These are phyloP conservation scores for Coemansia sp. DNA, from an alignment of 192 early-diverging fungal species.

Conservation along the genomic window DNA sequence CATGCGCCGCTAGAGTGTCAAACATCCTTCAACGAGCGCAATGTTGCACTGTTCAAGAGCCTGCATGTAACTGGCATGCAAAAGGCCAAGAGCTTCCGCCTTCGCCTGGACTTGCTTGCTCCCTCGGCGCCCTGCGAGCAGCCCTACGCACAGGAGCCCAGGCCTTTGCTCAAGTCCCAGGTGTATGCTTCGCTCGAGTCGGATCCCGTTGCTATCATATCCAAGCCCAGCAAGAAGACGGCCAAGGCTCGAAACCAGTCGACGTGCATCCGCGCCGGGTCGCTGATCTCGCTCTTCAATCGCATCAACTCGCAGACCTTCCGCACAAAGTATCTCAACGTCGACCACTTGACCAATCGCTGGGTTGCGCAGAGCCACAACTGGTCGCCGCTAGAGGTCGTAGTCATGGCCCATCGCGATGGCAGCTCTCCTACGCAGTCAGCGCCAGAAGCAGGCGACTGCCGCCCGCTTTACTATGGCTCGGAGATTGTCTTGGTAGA, in stretches of 20 bases:
- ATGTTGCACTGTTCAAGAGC: constrained; percentile 71
- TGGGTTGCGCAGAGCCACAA: constrained; percentile 58
- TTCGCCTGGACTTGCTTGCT: constrained; percentile 65
- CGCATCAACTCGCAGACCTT: constrained; percentile 92
- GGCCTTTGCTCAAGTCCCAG: constrained; percentile 24
- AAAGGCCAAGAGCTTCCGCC: constrained; percentile 77
- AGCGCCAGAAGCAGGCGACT: not conserved
- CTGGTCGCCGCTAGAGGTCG: constrained; percentile 54
- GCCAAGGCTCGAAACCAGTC: constrained; percentile 83
- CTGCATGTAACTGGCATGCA: constrained; percentile 79
- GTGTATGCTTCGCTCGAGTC: constrained; percentile 71
- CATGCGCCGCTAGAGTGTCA: constrained; percentile 56
- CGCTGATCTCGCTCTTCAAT: constrained; percentile 83
- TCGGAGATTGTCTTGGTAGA: constrained; percentile 74
- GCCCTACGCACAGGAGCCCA: constrained; percentile 12
- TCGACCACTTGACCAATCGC: constrained; percentile 53
- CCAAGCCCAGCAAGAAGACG: constrained; percentile 93
- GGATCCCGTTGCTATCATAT: constrained; percentile 81
- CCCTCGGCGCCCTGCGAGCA: constrained; percentile 23
- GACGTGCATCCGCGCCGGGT: constrained; percentile 75
- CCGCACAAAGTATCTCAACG: constrained; percentile 82
- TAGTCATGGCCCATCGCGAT: constrained; percentile 19
- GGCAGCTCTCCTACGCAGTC: not conserved
- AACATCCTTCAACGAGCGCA: constrained; percentile 53
- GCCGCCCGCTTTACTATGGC: constrained; percentile 62